Evolutionary conservation across 2,329 filamentous ascomycete genomes (phyloP).

Genomic region (Talaromyces funiculosus): DNA sequence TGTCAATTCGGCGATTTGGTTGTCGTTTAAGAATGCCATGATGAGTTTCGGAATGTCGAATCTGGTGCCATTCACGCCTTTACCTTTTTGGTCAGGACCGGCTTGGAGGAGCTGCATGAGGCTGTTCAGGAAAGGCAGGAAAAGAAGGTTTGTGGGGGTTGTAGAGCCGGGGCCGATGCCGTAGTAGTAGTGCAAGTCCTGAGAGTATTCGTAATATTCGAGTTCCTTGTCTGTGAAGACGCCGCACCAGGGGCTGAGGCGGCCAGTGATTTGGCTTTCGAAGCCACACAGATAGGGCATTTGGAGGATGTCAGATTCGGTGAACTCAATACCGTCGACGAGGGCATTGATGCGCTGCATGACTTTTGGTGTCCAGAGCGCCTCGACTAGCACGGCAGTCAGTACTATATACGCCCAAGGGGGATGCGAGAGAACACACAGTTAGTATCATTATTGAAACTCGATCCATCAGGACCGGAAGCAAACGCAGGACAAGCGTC

Average conservation of each 20-base stretch:
- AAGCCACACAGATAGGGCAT: conserved; percentile 68
- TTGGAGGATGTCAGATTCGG: conserved; percentile 48
- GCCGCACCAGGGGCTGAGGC: conserved; percentile 56
- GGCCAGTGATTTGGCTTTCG: conserved; percentile 61
- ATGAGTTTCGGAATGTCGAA: conserved; percentile 51
- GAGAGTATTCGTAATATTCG: conserved; percentile 59
- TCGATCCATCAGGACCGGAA: conserved; percentile 39
- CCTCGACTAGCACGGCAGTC: background rate
- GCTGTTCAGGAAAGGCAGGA: conserved; percentile 56
- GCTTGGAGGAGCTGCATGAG: conserved; percentile 50
- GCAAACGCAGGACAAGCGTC: conserved; percentile 58
- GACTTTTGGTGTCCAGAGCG: background rate
- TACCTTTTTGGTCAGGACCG: conserved; percentile 49
- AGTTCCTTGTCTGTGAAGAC: conserved; percentile 59
- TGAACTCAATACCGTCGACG: conserved; percentile 53
- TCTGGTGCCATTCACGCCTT: conserved; percentile 25
- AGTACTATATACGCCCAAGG: background rate
- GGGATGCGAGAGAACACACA: background rate
- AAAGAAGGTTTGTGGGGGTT: conserved; percentile 48
- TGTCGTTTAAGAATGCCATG: conserved; percentile 60
- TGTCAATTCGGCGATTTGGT: conserved; percentile 58
- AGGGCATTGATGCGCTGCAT: conserved; percentile 48
- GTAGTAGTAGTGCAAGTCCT: conserved; percentile 65
- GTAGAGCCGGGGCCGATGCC: conserved; percentile 53
- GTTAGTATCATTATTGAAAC: background rate